Percentiles rank a stretch among this genome's conserved stretches.
Evolutionary conservation across 148 eudicot species (phyloP).

Genomic region (Spergularia marina): DNA sequence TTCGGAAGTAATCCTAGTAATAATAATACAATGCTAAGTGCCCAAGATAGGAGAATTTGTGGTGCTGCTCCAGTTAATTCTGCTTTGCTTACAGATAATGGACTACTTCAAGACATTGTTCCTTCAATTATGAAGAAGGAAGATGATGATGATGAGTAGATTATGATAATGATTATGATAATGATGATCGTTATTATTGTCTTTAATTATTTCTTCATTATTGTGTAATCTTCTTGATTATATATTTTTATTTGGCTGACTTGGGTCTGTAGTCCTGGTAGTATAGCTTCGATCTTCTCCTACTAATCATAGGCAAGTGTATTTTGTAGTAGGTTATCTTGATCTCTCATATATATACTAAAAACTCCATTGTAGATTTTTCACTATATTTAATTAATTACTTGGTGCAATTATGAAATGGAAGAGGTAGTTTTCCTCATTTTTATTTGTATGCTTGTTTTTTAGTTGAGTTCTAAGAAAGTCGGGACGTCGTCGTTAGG

Average conservation of each 20-base stretch:
- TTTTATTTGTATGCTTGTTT: too few relatives aligned
- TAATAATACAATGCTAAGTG: constrained; percentile 13
- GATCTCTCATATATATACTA: background rate
- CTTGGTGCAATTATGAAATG: background rate
- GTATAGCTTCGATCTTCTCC: background rate
- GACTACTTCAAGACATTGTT: constrained; percentile 63
- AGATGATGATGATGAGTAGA: constrained; percentile 9
- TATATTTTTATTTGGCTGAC: constrained; percentile 8
- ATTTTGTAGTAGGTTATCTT: constrained; percentile 20
- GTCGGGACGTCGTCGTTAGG: too few relatives aligned
- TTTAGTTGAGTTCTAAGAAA: too few relatives aligned
- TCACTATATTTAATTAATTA: background rate
- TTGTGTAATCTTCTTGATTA: background rate
- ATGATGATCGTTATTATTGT: background rate
- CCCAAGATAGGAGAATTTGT: constrained; percentile 26
- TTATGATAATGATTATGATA: background rate
- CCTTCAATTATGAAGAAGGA: constrained; percentile 24
- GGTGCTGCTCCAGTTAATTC: constrained; percentile 7
- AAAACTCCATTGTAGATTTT: constrained; percentile 1
- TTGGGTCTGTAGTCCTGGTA: constrained; percentile 14
- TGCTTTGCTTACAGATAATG: constrained; percentile 42
- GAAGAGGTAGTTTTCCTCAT: too few relatives aligned
- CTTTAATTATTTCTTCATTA: background rate
- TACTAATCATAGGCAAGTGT: constrained; percentile 28
- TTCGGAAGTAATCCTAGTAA: constrained; percentile 17